These are phyloP conservation scores for Cicer yamashitae DNA, from an alignment of 306 rosid genomes.

Conservation along the genomic window DNA sequence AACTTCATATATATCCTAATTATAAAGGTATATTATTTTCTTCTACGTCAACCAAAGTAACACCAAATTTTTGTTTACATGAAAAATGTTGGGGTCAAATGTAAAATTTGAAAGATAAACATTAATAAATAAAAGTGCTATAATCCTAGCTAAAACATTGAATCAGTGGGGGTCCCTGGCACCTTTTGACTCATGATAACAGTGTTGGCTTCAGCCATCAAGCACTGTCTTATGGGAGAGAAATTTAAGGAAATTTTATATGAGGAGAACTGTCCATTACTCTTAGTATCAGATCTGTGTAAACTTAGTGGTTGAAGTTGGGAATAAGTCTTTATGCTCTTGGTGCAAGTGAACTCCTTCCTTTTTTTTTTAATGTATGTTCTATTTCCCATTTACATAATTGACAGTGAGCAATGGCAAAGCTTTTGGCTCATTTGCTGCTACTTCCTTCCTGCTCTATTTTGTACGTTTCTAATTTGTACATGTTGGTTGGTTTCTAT, in stretches of 20 bases:
- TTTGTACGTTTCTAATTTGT: conserved; percentile 35
- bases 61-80: background rate
- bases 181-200: background rate
- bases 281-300: background rate
- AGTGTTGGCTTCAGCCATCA: background rate
- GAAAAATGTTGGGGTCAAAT: background rate
- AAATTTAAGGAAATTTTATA: conserved; percentile 16
- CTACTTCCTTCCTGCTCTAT: conserved; percentile 10
- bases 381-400: conserved; percentile 16
- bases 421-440: conserved; percentile 22
- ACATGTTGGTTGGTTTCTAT: conserved; percentile 27
- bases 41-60: background rate
- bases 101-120: background rate
- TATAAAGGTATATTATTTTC: background rate
- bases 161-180: background rate
- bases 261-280: background rate
- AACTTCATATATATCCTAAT: background rate
- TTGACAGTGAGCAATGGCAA: background rate
- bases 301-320: background rate
- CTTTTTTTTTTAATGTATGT: conserved; percentile 1
- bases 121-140: background rate
- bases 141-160: background rate
- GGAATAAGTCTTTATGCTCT: background rate
- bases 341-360: background rate
- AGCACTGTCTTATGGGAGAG: background rate